A percentile compares a stretch with the other conserved stretches of the same genome.
Evolutionary conservation across 768 basidiomycete species (phyloP).

Genomic region (Bullera alba): DNA sequence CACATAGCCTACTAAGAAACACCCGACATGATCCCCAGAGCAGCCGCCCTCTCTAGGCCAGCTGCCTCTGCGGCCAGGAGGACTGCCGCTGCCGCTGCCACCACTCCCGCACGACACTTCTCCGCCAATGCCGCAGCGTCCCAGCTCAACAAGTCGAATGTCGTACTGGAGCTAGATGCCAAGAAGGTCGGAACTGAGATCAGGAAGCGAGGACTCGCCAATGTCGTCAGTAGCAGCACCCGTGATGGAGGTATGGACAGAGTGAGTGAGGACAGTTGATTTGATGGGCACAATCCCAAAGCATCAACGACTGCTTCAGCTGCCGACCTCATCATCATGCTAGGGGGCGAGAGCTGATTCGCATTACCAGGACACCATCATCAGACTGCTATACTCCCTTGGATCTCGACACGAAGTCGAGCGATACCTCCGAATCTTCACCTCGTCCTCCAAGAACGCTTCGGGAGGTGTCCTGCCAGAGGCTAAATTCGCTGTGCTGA

Average conservation of each 20-base stretch:
- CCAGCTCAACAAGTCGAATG: slow-evolving; percentile 19
- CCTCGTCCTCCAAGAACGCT: slow-evolving; percentile 79
- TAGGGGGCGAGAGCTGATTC: not conserved
- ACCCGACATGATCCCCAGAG: not conserved
- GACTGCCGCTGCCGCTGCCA: not conserved
- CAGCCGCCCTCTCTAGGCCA: not conserved
- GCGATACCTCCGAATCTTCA: slow-evolving; percentile 95
- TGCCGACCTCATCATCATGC: too few species aligned
- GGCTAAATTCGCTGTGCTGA: slow-evolving; percentile 95
- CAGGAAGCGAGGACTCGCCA: slow-evolving; percentile 36
- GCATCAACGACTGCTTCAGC: too few species aligned
- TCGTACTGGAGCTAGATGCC: slow-evolving; percentile 40
- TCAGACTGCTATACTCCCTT: slow-evolving; percentile 89
- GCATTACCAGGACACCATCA: slow-evolving; percentile 77
- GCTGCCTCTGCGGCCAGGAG: not conserved
- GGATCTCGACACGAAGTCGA: slow-evolving; percentile 97
- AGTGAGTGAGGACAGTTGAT: slow-evolving; percentile 15
- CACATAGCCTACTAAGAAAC: too few species aligned
- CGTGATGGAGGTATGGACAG: slow-evolving; percentile 44
- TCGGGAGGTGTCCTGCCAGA: slow-evolving; percentile 45
- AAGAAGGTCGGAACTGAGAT: slow-evolving; percentile 41
- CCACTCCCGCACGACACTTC: slow-evolving; percentile 2
- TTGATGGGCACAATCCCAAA: not conserved
- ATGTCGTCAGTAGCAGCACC: slow-evolving; percentile 14
- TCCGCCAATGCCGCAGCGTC: slow-evolving; percentile 12